Percentiles rank a stretch among this genome's conserved stretches.
Conservation (phyloP, 2,329 filamentous ascomycete species). For the Aureobasidium sp. region DNA sequence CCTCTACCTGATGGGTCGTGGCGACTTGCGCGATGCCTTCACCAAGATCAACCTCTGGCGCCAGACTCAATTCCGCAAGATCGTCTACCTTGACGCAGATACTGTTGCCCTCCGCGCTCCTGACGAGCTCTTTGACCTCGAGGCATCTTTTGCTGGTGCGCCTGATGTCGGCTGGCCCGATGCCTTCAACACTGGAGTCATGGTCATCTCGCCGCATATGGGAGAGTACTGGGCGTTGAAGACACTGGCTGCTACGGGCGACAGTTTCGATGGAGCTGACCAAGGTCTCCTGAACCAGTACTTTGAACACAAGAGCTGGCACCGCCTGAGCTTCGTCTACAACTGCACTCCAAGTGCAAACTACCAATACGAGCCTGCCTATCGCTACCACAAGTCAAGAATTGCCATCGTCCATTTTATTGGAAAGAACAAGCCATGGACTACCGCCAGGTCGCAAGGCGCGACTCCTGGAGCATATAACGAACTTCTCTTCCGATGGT, state of each 20-base stretch:
- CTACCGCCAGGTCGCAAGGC: constrained; percentile 29
- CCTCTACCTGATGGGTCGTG: constrained; percentile 83
- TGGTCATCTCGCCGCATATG: constrained; percentile 81
- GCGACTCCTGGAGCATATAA: constrained; percentile 61
- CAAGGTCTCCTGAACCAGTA: constrained; percentile 94
- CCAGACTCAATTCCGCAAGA: constrained; percentile 79
- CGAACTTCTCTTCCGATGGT: constrained; percentile 83
- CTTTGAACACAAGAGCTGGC: constrained; percentile 68
- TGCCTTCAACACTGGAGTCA: constrained; percentile 95
- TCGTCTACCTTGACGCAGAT: constrained; percentile 93
- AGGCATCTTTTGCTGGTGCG: constrained; percentile 60
- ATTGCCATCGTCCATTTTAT: constrained; percentile 95
- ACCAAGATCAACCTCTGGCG: constrained; percentile 96
- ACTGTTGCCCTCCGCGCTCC: constrained; percentile 84
- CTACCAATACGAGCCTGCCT: constrained; percentile 96
- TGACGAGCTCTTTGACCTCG: constrained; percentile 78
- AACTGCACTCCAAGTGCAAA: constrained; percentile 95
- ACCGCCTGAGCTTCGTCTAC: constrained; percentile 88
- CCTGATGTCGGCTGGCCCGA: constrained; percentile 98
- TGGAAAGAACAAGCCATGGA: constrained; percentile 84
- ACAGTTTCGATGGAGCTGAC: constrained; percentile 95
- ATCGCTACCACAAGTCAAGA: constrained; percentile 81
- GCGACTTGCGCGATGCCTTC: constrained; percentile 85
- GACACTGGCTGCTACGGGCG: constrained; percentile 75
- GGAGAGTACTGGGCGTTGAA: constrained; percentile 80